Evolutionary conservation across 2,329 filamentous ascomycete genomes (phyloP).

Genomic region (Geosmithia flava): DNA sequence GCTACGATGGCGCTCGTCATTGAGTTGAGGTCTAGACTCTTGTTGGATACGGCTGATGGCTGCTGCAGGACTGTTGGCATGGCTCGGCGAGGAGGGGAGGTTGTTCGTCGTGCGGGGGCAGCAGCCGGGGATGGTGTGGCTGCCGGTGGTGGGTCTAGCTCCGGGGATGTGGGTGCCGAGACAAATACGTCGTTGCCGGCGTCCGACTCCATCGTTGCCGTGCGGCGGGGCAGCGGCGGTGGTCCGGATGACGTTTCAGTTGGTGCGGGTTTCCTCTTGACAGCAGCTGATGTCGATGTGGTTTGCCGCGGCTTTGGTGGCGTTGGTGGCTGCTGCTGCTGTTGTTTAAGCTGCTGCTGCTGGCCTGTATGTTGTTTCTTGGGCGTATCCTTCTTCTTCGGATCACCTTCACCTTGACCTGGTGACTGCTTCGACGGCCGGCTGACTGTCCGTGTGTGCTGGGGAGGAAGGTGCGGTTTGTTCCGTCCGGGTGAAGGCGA

Average conservation of each 20-base stretch:
- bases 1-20: slow-evolving; percentile 66
- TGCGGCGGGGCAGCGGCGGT: too few species aligned
- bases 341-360: background rate
- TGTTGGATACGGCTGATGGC: slow-evolving; percentile 20
- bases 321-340: slow-evolving; percentile 1
- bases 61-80: slow-evolving; percentile 5
- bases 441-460: slow-evolving; percentile 7
- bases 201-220: background rate
- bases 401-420: slow-evolving; percentile 9
- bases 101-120: background rate
- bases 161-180: slow-evolving; percentile 15
- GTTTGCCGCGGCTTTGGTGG: slow-evolving; percentile 5
- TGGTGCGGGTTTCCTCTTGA: background rate
- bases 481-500: too few species aligned
- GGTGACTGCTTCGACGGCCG: slow-evolving; percentile 6
- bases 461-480: slow-evolving; percentile 13
- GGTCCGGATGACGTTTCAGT: background rate
- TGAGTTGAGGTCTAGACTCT: slow-evolving; percentile 34
- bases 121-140: background rate
- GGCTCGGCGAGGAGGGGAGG: slow-evolving; percentile 1
- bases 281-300: slow-evolving; percentile 18
- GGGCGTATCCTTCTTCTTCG: slow-evolving; percentile 11
- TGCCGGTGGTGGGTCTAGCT: background rate
- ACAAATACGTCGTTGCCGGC: slow-evolving; percentile 10
- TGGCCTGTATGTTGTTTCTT: background rate